A percentile compares a stretch with the other conserved stretches of the same genome.
phyloP scores from a whole-genome alignment of 768 basidiomycete genomes.

The Sistotremastrum suecicum region DNA sequence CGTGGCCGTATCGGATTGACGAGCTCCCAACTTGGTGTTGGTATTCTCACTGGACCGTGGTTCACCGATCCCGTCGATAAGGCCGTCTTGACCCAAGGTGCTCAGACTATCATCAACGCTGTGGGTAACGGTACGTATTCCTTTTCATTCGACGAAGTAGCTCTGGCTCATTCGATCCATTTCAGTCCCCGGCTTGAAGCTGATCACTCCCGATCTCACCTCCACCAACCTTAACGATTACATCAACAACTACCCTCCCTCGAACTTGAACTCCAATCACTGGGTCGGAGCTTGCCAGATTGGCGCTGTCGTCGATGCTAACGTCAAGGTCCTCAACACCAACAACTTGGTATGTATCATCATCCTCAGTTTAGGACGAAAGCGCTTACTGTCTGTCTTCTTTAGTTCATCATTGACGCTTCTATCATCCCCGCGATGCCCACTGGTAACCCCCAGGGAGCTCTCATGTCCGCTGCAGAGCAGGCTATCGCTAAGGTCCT shows the following conservation, averaged over 20 bases:
- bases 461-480: slow-evolving; percentile 43
- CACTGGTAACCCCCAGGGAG: slow-evolving; percentile 42
- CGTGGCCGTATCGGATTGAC: slow-evolving; percentile 50
- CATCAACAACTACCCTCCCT: slow-evolving; percentile 26
- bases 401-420: slow-evolving; percentile 42
- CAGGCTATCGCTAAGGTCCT: slow-evolving; percentile 43
- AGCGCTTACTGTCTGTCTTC: no score
- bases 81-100: slow-evolving; percentile 30
- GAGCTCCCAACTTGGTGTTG: slow-evolving; percentile 29
- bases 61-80: slow-evolving; percentile 45
- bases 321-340: slow-evolving; percentile 36
- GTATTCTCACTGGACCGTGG: slow-evolving; percentile 42
- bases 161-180: background rate
- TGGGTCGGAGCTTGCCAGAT: slow-evolving; percentile 48
- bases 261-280: slow-evolving; percentile 41
- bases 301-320: slow-evolving; percentile 40
- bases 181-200: slow-evolving; percentile 32
- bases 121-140: slow-evolving; percentile 24
- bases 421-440: slow-evolving; percentile 38
- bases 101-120: slow-evolving; percentile 32
- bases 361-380: background rate
- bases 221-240: slow-evolving; percentile 36
- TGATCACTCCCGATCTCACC: slow-evolving; percentile 48
- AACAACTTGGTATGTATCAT: slow-evolving; percentile 20
- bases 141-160: background rate